A percentile compares a stretch with the other conserved stretches of the same genome.
Conservation (phyloP, 208 protist genomes). For the Trypanosomatidae sp. region DNA sequence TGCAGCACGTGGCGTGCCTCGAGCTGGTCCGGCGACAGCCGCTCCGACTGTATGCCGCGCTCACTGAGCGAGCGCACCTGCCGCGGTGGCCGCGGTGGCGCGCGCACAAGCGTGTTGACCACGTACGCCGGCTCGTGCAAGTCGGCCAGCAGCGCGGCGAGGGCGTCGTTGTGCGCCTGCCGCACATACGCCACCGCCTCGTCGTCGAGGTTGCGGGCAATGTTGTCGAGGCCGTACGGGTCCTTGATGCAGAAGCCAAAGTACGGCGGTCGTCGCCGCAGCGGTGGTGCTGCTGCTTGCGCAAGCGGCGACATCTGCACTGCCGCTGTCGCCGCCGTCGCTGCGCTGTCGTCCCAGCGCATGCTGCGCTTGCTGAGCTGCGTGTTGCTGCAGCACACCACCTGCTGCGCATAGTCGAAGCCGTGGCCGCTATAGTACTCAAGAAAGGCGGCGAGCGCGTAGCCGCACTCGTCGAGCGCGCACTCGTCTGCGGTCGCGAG, state of each 20-base stretch:
- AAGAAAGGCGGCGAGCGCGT: slow-evolving; percentile 64
- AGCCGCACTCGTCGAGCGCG: slow-evolving; percentile 51
- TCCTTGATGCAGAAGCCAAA: slow-evolving; percentile 86
- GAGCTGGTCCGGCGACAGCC: slow-evolving; percentile 43
- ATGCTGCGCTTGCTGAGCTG: slow-evolving; percentile 56
- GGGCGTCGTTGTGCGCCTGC: slow-evolving; percentile 24
- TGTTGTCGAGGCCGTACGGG: slow-evolving; percentile 81
- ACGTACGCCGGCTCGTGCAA: slow-evolving; percentile 26
- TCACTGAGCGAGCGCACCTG: slow-evolving; percentile 28
- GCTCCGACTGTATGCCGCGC: slow-evolving; percentile 50
- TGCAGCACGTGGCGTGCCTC: slow-evolving; percentile 63
- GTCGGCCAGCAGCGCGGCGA: slow-evolving; percentile 21
- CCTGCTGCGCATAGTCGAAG: slow-evolving; percentile 65
- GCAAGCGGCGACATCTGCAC: no score
- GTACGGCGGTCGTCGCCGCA: slow-evolving; percentile 47
- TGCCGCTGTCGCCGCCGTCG: no score
- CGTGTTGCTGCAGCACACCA: slow-evolving; percentile 74
- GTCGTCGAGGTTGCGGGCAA: slow-evolving; percentile 67
- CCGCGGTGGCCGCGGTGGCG: slow-evolving; percentile 24
- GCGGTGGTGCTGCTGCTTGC: no score
- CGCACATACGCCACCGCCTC: slow-evolving; percentile 42
- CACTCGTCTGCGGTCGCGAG: slow-evolving; percentile 12
- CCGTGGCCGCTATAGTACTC: slow-evolving; percentile 73
- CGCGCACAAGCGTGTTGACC: slow-evolving; percentile 26
- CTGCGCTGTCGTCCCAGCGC: slow-evolving; percentile 51